phyloP scores from a whole-genome alignment of 208 protist genomes.

The Trichomonas vaginalis region DNA sequence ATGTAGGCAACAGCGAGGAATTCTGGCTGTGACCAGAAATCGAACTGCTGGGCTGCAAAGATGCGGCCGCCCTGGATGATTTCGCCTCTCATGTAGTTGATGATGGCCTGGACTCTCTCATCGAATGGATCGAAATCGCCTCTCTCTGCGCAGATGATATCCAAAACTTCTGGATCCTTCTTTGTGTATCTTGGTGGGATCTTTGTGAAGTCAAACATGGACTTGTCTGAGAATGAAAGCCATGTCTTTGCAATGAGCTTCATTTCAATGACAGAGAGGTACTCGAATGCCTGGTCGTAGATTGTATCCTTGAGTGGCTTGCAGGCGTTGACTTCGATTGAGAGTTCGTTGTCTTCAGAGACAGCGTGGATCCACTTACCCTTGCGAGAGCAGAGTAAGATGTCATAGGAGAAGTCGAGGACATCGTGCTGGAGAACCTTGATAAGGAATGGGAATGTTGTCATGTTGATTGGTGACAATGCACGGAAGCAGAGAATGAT shows the following conservation, averaged over 20 bases:
- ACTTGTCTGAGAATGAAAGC: not conserved
- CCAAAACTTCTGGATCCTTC: not conserved
- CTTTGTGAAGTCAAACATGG: not conserved
- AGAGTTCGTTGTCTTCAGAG: not conserved
- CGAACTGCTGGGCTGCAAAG: not conserved
- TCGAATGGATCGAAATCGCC: not conserved
- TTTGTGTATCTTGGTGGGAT: not conserved
- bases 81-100: not conserved
- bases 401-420: not conserved
- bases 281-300: not conserved
- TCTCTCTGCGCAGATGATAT: not conserved
- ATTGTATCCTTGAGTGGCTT: not conserved
- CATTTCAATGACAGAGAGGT: not conserved
- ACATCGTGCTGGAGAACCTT: not conserved
- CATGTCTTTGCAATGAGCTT: not conserved
- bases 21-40: not conserved
- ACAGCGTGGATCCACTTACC: not conserved
- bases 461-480: not conserved
- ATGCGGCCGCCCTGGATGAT: not conserved
- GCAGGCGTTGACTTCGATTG: not conserved
- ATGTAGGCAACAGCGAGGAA: not conserved
- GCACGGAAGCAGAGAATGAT: not conserved
- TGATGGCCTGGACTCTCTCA: not conserved
- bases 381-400: not conserved
- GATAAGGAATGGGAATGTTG: not conserved